A percentile compares a stretch with the other conserved stretches of the same genome.
These are phyloP conservation scores for Boletus sensibilis DNA, from an alignment of 768 basidiomycete species.

Conservation along the genomic window DNA sequence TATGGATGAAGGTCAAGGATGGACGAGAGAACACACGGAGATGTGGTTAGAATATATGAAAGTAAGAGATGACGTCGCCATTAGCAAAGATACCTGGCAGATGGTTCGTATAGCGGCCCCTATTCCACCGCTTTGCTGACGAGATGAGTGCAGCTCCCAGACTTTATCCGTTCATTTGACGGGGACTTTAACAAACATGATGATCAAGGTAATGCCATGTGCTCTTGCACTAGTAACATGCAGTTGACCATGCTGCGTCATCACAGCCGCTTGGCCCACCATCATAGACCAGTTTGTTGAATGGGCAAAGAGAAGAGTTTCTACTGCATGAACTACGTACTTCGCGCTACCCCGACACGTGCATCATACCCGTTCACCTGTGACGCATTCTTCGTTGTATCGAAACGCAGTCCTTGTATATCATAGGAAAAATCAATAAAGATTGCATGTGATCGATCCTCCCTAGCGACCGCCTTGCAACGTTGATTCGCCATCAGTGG, in stretches of 20 bases:
- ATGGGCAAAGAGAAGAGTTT: slow-evolving; percentile 47
- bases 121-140: slow-evolving; percentile 5
- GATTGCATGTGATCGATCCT: not conserved
- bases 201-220: slow-evolving; percentile 55
- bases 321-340: slow-evolving; percentile 2
- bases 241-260: slow-evolving; percentile 6
- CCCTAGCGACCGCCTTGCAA: not conserved
- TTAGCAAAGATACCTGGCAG: slow-evolving; percentile 87
- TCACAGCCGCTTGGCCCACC: slow-evolving; percentile 80
- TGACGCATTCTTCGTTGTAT: not conserved
- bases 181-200: slow-evolving; percentile 71
- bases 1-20: slow-evolving; percentile 47
- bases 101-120: slow-evolving; percentile 55
- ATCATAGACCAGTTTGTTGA: slow-evolving; percentile 83
- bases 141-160: slow-evolving; percentile 56
- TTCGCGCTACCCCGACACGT: not conserved
- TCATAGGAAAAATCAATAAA: slow-evolving; percentile 9
- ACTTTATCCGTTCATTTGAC: slow-evolving; percentile 77
- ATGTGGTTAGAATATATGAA: slow-evolving; percentile 81
- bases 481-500: slow-evolving; percentile 9
- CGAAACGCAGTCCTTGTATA: not conserved
- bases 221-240: not conserved
- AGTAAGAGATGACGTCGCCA: slow-evolving; percentile 64
- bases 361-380: slow-evolving; percentile 8
- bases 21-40: slow-evolving; percentile 58